phyloP scores from a whole-genome alignment of 179 eudicot genomes.

The Pouteria campechiana region DNA sequence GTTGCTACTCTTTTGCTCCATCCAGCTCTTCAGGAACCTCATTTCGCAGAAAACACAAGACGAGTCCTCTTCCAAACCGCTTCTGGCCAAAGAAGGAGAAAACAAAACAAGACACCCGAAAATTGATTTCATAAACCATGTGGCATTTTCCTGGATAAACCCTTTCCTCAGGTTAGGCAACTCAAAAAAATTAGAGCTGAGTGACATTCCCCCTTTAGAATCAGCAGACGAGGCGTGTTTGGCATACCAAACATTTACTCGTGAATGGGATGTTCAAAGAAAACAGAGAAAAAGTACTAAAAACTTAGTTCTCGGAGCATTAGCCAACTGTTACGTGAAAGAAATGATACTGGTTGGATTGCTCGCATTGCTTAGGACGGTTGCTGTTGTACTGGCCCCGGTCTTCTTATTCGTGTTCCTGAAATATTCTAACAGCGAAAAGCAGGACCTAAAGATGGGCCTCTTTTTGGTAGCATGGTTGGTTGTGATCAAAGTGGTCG shows the following conservation, averaged over 20 bases:
- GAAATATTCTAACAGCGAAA: conserved; percentile 18
- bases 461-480: conserved; percentile 33
- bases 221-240: conserved; percentile 46
- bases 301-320: conserved; percentile 27
- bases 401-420: conserved; percentile 46
- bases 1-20: conserved; percentile 34
- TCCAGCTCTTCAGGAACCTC: conserved; percentile 12
- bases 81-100: conserved; percentile 20
- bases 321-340: conserved; percentile 33
- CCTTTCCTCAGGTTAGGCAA: conserved; percentile 45
- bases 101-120: conserved; percentile 5
- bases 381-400: conserved; percentile 32
- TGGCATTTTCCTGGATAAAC: conserved; percentile 63
- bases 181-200: conserved; percentile 31
- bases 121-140: conserved; percentile 28
- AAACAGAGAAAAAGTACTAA: conserved; percentile 3
- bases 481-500: conserved; percentile 33
- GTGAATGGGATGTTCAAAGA: conserved; percentile 25
- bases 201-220: conserved; percentile 54
- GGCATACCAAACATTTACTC: conserved; percentile 24
- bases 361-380: conserved; percentile 28
- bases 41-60: background rate
- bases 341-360: conserved; percentile 37
- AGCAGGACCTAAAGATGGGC: conserved; percentile 11
- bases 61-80: conserved; percentile 23